A percentile compares a stretch with the other conserved stretches of the same genome.
These are phyloP conservation scores for Claviceps capensis DNA, from an alignment of 2,329 filamentous ascomycete species.

Conservation along the genomic window DNA sequence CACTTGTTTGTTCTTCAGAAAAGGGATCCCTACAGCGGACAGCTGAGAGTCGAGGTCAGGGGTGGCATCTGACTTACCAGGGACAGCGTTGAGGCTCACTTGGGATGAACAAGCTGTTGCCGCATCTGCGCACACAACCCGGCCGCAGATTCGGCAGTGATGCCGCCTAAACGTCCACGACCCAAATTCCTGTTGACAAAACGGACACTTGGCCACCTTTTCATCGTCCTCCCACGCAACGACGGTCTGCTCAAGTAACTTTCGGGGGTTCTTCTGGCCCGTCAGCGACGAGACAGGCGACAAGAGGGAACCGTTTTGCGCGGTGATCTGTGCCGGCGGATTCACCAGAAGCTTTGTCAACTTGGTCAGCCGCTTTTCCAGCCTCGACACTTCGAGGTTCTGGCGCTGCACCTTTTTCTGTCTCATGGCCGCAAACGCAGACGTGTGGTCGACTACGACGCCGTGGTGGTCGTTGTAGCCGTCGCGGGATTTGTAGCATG, in stretches of 20 bases:
- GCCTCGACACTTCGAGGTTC: constrained; percentile 71
- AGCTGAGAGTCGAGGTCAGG: no score
- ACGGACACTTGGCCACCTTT: constrained; percentile 68
- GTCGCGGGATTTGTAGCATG: constrained; percentile 94
- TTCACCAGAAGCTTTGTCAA: constrained; percentile 73
- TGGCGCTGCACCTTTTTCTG: constrained; percentile 70
- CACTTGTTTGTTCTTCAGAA: not conserved
- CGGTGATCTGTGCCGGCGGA: constrained; percentile 50
- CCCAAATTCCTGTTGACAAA: constrained; percentile 91
- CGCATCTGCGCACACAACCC: constrained; percentile 82
- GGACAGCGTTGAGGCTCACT: constrained; percentile 63
- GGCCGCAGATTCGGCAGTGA: constrained; percentile 87
- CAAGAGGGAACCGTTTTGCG: constrained; percentile 37
- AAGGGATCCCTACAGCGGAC: no score
- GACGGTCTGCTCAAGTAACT: constrained; percentile 76
- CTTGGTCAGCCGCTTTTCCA: constrained; percentile 86
- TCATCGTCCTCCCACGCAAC: constrained; percentile 93
- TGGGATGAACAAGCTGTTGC: constrained; percentile 75
- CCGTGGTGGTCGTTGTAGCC: constrained; percentile 88
- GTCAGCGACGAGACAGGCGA: constrained; percentile 47
- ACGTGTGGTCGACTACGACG: constrained; percentile 55
- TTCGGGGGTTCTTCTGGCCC: constrained; percentile 61
- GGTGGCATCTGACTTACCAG: constrained; percentile 20
- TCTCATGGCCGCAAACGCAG: constrained; percentile 56
- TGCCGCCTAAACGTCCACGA: constrained; percentile 87